Percentiles rank a stretch among this genome's conserved stretches.
Conservation (phyloP, 768 basidiomycete species). For the Gymnopilus junonius region DNA sequence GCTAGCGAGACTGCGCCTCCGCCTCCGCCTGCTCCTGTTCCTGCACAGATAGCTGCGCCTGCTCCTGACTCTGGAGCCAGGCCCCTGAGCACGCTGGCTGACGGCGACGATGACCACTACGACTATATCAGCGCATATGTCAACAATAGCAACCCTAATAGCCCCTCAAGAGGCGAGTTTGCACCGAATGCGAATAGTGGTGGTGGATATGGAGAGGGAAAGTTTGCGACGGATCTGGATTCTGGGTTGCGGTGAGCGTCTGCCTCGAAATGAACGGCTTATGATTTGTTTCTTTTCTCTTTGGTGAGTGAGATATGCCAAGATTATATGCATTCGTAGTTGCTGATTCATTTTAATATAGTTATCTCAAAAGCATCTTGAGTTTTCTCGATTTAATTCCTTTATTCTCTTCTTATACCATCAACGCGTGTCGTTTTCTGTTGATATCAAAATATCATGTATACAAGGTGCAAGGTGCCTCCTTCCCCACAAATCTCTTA, state of each 20-base stretch:
- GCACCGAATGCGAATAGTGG: slow-evolving; percentile 12
- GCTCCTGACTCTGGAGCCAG: no score
- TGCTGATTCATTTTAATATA: not conserved
- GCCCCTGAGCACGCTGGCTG: slow-evolving; percentile 16
- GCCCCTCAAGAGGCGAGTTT: slow-evolving; percentile 22
- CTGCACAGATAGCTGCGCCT: slow-evolving; percentile 1
- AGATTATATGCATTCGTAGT: not conserved
- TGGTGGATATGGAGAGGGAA: slow-evolving; percentile 24
- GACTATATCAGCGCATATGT: slow-evolving; percentile 66
- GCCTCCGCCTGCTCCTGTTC: not conserved
- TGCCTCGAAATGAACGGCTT: not conserved
- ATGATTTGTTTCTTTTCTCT: not conserved
- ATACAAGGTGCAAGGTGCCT: not conserved
- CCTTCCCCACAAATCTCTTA: not conserved
- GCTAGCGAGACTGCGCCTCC: not conserved
- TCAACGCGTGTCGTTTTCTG: not conserved
- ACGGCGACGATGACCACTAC: slow-evolving; percentile 48
- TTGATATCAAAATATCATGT: not conserved
- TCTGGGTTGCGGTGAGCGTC: slow-evolving; percentile 7
- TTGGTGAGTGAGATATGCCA: not conserved
- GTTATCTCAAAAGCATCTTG: not conserved
- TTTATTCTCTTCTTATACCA: not conserved
- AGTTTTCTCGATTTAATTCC: not conserved
- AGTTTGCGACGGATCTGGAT: slow-evolving; percentile 22
- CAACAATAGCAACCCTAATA: slow-evolving; percentile 27